phyloP scores from a whole-genome alignment of 176 grass and related monocot species.

The Carex parvula region DNA sequence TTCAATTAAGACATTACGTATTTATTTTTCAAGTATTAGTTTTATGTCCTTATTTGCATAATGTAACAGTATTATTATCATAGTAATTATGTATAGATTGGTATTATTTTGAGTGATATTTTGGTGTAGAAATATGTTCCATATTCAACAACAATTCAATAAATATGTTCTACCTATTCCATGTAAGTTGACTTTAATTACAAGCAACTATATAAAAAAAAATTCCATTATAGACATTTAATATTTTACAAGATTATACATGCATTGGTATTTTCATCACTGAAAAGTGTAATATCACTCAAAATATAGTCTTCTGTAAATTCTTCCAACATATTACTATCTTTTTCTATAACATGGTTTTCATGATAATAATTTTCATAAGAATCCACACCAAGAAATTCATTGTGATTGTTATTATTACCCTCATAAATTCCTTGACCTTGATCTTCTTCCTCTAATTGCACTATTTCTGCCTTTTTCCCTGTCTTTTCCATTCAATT shows the following conservation, averaged over 20 bases:
- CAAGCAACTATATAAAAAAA: neutral
- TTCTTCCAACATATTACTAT: neutral
- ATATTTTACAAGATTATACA: conserved; percentile 30
- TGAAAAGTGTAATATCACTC: conserved; percentile 26
- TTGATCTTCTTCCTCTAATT: neutral
- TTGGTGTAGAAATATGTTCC: no score
- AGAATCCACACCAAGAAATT: neutral
- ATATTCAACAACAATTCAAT: no score
- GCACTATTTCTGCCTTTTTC: conserved; percentile 33
- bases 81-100: no score
- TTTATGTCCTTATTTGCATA: no score
- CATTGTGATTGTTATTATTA: neutral
- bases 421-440: neutral
- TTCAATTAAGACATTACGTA: no score
- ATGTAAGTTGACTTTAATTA: neutral
- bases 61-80: no score
- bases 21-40: no score
- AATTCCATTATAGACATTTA: neutral
- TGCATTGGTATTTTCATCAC: conserved; percentile 43
- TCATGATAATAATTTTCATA: neutral
- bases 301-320: conserved; percentile 6
- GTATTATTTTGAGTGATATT: no score
- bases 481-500: conserved; percentile 37
- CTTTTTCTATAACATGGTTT: neutral
- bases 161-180: neutral